phyloP scores from a whole-genome alignment of 2,329 filamentous ascomycete genomes.

The Chaetomium sp. region DNA sequence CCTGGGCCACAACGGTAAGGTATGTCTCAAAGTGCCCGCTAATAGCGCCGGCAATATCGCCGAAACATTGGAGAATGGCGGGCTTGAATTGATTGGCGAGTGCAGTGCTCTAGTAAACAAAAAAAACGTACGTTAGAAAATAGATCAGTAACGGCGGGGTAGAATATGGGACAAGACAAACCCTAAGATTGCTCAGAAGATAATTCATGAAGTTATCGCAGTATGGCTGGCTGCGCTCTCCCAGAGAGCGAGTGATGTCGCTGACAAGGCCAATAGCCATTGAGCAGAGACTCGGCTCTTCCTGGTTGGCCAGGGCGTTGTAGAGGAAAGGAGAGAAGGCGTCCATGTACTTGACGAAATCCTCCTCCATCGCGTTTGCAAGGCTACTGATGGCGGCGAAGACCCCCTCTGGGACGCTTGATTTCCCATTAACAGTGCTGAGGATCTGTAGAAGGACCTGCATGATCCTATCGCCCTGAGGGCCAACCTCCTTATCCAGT shows the following conservation, averaged over 20 bases:
- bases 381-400: slow-evolving; percentile 93
- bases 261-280: slow-evolving; percentile 98
- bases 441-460: slow-evolving; percentile 81
- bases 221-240: slow-evolving; percentile 87
- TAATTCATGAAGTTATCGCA: slow-evolving; percentile 99
- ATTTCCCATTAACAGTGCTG: slow-evolving; percentile 76
- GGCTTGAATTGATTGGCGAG: slow-evolving; percentile 97
- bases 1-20: slow-evolving; percentile 85
- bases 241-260: slow-evolving; percentile 90
- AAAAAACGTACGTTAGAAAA: slow-evolving; percentile 1
- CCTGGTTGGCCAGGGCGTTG: slow-evolving; percentile 92
- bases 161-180: slow-evolving; percentile 49
- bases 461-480: slow-evolving; percentile 94
- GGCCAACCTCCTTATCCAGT: slow-evolving; percentile 85
- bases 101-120: slow-evolving; percentile 66
- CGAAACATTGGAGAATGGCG: slow-evolving; percentile 95
- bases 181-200: slow-evolving; percentile 85
- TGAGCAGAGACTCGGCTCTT: slow-evolving; percentile 89
- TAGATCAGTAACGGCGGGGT: not conserved
- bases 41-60: slow-evolving; percentile 95
- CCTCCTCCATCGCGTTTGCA: slow-evolving; percentile 85
- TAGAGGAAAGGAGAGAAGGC: slow-evolving; percentile 90
- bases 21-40: slow-evolving; percentile 91
- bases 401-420: slow-evolving; percentile 89
- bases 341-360: slow-evolving; percentile 97